Evolutionary conservation across 208 protist genomes (phyloP).

Genomic region (Crithidia mellificae): DNA sequence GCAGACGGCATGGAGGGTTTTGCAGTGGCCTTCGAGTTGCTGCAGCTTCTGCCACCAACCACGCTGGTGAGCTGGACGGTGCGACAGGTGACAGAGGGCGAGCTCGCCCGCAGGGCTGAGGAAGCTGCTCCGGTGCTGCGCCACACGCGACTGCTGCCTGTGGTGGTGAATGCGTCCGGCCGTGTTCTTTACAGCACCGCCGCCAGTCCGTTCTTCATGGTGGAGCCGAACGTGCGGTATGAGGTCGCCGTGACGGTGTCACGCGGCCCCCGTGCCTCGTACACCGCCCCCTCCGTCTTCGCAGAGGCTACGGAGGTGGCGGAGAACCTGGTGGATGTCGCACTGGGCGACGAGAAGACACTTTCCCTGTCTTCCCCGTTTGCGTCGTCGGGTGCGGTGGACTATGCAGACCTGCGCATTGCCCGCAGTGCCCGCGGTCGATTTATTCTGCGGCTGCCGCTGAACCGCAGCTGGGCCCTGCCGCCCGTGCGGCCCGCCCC

Average conservation of each 20-base stretch:
- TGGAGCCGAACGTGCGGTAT: slow-evolving; percentile 60
- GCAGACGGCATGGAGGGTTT: slow-evolving; percentile 30
- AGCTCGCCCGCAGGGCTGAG: neutral
- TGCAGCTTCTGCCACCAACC: slow-evolving; percentile 48
- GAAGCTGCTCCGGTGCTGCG: no score
- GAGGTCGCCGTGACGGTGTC: slow-evolving; percentile 37
- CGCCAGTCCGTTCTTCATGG: slow-evolving; percentile 52
- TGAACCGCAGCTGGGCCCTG: slow-evolving; percentile 47
- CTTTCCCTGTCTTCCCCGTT: no score
- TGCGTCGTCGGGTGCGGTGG: neutral
- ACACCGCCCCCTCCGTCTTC: neutral
- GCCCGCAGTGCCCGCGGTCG: slow-evolving; percentile 22
- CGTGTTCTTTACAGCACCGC: slow-evolving; percentile 36
- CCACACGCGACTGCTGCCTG: slow-evolving; percentile 38
- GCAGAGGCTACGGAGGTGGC: neutral
- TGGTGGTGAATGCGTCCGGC: slow-evolving; percentile 1
- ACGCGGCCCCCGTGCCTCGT: slow-evolving; percentile 14
- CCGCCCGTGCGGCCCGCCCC: slow-evolving; percentile 28
- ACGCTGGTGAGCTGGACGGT: slow-evolving; percentile 68
- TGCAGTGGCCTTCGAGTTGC: slow-evolving; percentile 59
- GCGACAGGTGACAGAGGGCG: slow-evolving; percentile 6
- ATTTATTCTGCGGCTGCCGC: slow-evolving; percentile 68
- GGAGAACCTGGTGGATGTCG: neutral
- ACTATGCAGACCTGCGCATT: neutral
- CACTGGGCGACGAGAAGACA: neutral